Conservation (phyloP, 768 basidiomycete species). For the Trametes elegans region DNA sequence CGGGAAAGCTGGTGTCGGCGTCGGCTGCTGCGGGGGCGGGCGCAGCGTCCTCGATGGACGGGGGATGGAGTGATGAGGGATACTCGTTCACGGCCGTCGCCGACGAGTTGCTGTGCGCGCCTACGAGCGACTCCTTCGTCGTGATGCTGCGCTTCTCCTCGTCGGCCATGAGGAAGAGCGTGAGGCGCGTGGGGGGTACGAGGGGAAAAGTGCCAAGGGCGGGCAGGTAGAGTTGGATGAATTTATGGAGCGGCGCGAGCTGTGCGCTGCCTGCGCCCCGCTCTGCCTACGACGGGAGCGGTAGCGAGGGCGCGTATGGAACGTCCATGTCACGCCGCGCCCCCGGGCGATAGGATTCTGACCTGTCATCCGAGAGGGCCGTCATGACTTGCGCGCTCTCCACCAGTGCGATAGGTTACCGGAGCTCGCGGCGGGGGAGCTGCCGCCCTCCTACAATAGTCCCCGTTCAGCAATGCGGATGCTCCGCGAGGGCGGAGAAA, state of each 20-base stretch:
- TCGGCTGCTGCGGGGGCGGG: background rate
- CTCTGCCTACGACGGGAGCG: constrained; percentile 6
- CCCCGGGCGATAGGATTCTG: constrained; percentile 1
- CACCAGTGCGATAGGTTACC: constrained; percentile 14
- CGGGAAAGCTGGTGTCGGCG: constrained; percentile 15
- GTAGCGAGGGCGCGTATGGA: background rate
- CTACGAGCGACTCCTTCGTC: constrained; percentile 2
- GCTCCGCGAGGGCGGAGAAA: constrained; percentile 10
- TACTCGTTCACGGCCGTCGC: constrained; percentile 11
- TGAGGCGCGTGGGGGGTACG: background rate
- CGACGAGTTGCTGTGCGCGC: constrained; percentile 7
- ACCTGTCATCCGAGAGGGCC: constrained; percentile 6
- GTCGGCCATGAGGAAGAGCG: constrained; percentile 1
- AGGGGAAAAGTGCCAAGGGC: background rate
- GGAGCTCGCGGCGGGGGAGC: background rate
- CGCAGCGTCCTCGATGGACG: background rate
- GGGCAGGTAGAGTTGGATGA: background rate
- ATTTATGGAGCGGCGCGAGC: constrained; percentile 16
- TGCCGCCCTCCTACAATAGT: background rate
- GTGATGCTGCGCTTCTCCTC: constrained; percentile 12
- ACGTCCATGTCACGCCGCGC: constrained; percentile 11
- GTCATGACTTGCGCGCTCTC: constrained; percentile 3
- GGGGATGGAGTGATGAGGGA: background rate
- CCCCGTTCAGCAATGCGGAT: background rate
- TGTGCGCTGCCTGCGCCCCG: constrained; percentile 20